Base-by-base conservation (phyloP, 306 rosid genomes). In the Begonia loranthoides region DNA sequence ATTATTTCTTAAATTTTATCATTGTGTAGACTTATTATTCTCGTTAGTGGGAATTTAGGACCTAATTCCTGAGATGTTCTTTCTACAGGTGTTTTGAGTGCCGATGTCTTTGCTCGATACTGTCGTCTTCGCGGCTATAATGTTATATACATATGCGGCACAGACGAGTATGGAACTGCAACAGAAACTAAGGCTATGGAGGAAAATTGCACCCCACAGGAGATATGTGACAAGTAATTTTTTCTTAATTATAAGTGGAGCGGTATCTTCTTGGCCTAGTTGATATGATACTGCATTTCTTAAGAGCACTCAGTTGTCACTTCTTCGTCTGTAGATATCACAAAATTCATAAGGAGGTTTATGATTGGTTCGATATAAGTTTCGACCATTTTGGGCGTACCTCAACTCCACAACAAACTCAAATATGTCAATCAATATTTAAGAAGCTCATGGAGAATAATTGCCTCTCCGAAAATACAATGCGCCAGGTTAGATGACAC, bases 171-270 rank as follows among this genome's bases (percentile, higher is more conserved):
- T 41, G 93, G 93, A 0, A 83, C 93, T 1, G 82, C 93, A 2
- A 83, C 93, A 1, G 93, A 83, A 70, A 83, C 93, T 10, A 83
- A 83, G 54, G 93, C 93, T 41, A 24, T 74, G 74, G 87, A 83
- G 63, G 87, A 83, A 68, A 76, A 74, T 1, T 74, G 76, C 52
- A 74, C 82, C 36, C 93, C 93, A 4, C 70, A 76, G 24, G 63
- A 83, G 65, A 83, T 83, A 51, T 79, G 87, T 72, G 87, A 79
- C 78, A 83, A 79, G 93, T 79, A 70, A 41, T 41, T 4, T 24
- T 45, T 38, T 1, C 7, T 15, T 14, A 11, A 13, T 28, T 28
- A 6, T 51, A 17, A 13, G 51, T 56, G 36, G 36, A 28, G 36
- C 36, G 0, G 8, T 28, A 28, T 28, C 36, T 28, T 28, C 36